Percentiles rank a stretch among this genome's conserved stretches.
phyloP scores from a whole-genome alignment of 371 early-diverging fungal genomes.

The Haplosporangium sp. region DNA sequence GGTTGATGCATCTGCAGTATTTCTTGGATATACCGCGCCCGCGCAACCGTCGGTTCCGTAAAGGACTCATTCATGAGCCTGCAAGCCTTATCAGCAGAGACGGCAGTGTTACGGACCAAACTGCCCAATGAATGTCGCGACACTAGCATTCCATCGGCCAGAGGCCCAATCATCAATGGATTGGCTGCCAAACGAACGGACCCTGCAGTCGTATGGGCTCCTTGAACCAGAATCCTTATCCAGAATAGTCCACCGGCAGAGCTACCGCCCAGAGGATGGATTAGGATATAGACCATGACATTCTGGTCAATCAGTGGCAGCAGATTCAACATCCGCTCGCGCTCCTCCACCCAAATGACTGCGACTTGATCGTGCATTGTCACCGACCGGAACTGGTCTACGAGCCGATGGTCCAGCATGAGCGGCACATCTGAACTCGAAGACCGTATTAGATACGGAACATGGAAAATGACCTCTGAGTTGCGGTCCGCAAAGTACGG shows the following conservation, averaged over 20 bases:
- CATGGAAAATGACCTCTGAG: conserved; percentile 78
- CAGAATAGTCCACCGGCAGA: conserved; percentile 52
- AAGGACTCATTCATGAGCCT: conserved; percentile 67
- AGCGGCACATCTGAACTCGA: conserved; percentile 2
- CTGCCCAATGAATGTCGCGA: conserved; percentile 74
- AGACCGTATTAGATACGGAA: conserved; percentile 66
- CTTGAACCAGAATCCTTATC: conserved; percentile 46
- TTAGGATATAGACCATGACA: conserved; percentile 44
- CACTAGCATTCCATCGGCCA: conserved; percentile 78
- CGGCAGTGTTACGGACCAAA: conserved; percentile 77
- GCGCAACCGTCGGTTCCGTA: conserved; percentile 63
- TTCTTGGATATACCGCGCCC: conserved; percentile 70
- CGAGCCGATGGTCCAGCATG: conserved; percentile 36
- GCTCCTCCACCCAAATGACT: conserved; percentile 48
- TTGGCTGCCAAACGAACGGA: conserved; percentile 32
- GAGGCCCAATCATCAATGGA: conserved; percentile 74
- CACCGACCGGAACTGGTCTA: conserved; percentile 42
- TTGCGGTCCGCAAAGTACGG: conserved; percentile 80
- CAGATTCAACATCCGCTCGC: conserved; percentile 49
- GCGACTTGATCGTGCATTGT: conserved; percentile 41
- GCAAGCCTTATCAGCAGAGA: conserved; percentile 74
- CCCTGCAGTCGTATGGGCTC: conserved; percentile 33
- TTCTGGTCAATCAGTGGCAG: conserved; percentile 39
- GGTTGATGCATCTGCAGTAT: conserved; percentile 61
- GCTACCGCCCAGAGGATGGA: conserved; percentile 43